Conservation (phyloP, 2,329 filamentous ascomycete genomes). For the Boeremia lycopersici region DNA sequence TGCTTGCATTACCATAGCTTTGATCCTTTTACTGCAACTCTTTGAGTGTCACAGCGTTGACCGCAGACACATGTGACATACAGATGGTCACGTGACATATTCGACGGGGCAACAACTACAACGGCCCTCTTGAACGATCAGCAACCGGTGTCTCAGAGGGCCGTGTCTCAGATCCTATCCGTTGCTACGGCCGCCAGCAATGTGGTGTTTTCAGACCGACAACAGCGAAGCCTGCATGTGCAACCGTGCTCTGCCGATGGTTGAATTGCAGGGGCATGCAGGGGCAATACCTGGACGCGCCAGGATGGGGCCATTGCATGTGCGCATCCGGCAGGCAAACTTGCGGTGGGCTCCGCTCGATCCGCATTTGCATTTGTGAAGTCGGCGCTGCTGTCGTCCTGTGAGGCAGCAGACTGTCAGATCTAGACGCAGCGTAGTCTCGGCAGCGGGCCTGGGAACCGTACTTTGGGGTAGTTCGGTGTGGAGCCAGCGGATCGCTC, state of each 20-base stretch:
- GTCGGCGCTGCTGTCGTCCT: not conserved
- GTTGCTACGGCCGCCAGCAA: not conserved
- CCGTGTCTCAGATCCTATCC: not conserved
- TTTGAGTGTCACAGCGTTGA: too few species aligned
- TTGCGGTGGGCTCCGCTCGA: not conserved
- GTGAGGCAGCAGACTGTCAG: conserved; percentile 1
- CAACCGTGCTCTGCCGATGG: conserved; percentile 14
- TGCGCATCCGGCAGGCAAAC: conserved; percentile 6
- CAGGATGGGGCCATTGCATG: conserved; percentile 10
- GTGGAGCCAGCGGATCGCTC: conserved; percentile 31
- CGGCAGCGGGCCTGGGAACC: conserved; percentile 12
- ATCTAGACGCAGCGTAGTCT: conserved; percentile 9
- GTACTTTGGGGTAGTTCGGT: conserved; percentile 14
- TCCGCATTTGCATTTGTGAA: not conserved
- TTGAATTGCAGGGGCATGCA: conserved; percentile 24
- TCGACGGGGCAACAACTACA: too few species aligned
- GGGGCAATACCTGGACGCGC: conserved; percentile 13
- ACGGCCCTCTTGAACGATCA: not conserved
- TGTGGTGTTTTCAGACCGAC: not conserved
- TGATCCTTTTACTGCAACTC: not conserved
- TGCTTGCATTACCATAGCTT: not conserved
- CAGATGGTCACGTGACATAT: too few species aligned
- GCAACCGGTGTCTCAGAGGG: not conserved
- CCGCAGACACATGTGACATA: too few species aligned
- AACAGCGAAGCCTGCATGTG: conserved; percentile 14